Percentiles rank a stretch among this genome's conserved stretches.
Conservation (phyloP, 192 early-diverging fungal species). For the Podila epicladia region DNA sequence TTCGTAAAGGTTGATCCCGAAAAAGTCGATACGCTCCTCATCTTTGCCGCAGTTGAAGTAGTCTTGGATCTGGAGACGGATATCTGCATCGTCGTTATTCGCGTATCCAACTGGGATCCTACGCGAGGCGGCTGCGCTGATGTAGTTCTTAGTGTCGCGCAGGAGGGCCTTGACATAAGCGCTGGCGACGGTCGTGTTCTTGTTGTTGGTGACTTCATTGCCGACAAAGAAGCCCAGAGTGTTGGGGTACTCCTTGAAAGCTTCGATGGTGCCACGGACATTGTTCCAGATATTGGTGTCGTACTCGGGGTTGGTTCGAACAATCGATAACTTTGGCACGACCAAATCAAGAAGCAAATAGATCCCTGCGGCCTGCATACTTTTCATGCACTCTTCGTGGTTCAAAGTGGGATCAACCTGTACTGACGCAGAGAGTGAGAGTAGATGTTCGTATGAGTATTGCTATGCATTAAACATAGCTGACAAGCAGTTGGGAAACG, state of each 20-base stretch:
- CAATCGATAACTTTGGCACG: conserved; percentile 67
- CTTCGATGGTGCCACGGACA: conserved; percentile 68
- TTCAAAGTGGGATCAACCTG: conserved; percentile 64
- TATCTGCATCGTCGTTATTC: conserved; percentile 76
- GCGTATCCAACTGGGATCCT: conserved; percentile 81
- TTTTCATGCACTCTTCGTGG: conserved; percentile 80
- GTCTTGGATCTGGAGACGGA: conserved; percentile 69
- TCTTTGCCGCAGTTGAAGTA: conserved; percentile 78
- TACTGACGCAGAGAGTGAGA: too few relatives aligned
- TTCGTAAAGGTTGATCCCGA: conserved; percentile 79
- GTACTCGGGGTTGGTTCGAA: conserved; percentile 72
- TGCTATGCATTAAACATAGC: not conserved
- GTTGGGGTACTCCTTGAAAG: conserved; percentile 73
- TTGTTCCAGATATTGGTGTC: conserved; percentile 63
- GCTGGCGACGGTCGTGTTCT: conserved; percentile 67
- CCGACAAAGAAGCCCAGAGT: conserved; percentile 76
- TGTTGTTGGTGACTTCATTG: conserved; percentile 77
- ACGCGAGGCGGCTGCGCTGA: conserved; percentile 56
- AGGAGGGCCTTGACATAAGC: conserved; percentile 76
- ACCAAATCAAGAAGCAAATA: conserved; percentile 78
- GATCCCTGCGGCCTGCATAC: conserved; percentile 70
- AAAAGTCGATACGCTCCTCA: conserved; percentile 74
- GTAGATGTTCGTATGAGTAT: not conserved
- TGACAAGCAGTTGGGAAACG: not conserved
- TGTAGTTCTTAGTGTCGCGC: conserved; percentile 72